Conservation (phyloP, 139 green algal genomes). For the Chlamydomonas urium region DNA sequence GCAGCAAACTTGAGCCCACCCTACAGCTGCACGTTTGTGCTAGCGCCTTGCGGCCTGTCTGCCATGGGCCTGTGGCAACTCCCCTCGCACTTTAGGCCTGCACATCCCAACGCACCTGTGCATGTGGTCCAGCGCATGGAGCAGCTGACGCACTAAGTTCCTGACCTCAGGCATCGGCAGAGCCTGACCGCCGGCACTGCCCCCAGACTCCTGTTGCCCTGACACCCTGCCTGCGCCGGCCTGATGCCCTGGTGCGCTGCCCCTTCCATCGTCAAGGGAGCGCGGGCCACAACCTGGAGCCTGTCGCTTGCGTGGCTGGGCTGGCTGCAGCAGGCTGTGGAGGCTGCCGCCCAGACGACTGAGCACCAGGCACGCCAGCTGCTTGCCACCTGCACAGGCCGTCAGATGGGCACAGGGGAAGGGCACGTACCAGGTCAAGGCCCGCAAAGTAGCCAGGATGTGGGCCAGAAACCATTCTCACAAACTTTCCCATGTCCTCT, state of each 20-base stretch:
- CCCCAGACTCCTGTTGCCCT: too few relatives aligned
- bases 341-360: background rate
- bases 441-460: too few relatives aligned
- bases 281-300: background rate
- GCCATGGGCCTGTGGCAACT: background rate
- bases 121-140: conserved; percentile 3
- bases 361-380: conserved; percentile 5
- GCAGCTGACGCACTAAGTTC: background rate
- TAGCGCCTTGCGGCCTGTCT: too few relatives aligned
- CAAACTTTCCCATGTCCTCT: too few relatives aligned
- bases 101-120: conserved; percentile 7
- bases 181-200: background rate
- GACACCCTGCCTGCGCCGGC: too few relatives aligned
- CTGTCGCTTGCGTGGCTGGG: background rate
- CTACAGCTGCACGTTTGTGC: too few relatives aligned
- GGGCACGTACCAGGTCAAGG: too few relatives aligned
- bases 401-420: background rate
- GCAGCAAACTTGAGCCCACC: too few relatives aligned
- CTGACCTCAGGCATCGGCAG: conserved; percentile 2
- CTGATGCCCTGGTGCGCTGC: too few relatives aligned
- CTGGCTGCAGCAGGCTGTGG: background rate
- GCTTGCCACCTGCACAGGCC: background rate
- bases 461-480: too few relatives aligned
- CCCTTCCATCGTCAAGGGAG: too few relatives aligned
- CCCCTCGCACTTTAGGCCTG: too few relatives aligned